Evolutionary conservation across 2,329 filamentous ascomycete species (phyloP).

Genomic region (Xylariaceae sp.): DNA sequence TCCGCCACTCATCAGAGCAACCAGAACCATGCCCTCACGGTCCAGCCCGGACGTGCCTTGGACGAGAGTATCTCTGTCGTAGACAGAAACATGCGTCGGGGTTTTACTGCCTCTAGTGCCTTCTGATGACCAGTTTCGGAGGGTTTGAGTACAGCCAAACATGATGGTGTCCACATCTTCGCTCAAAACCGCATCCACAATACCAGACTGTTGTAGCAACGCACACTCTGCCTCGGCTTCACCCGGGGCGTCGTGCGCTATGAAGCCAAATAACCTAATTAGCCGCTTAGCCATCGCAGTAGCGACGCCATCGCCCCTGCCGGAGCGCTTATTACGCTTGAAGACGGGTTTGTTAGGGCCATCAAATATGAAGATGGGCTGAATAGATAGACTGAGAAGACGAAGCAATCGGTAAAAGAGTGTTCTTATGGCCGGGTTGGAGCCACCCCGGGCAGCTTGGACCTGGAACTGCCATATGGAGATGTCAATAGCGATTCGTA

Average conservation of each 20-base stretch:
- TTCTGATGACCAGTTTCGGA: slow-evolving; percentile 82
- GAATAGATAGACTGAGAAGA: slow-evolving; percentile 71
- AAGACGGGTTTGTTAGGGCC: slow-evolving; percentile 79
- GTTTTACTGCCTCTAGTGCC: slow-evolving; percentile 56
- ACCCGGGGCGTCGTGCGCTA: slow-evolving; percentile 80
- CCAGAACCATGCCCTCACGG: slow-evolving; percentile 84
- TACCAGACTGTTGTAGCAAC: slow-evolving; percentile 70
- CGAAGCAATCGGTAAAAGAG: slow-evolving; percentile 88
- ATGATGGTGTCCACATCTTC: slow-evolving; percentile 97
- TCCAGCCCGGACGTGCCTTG: slow-evolving; percentile 60
- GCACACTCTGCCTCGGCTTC: slow-evolving; percentile 97
- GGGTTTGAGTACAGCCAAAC: slow-evolving; percentile 80
- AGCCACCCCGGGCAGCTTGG: slow-evolving; percentile 75
- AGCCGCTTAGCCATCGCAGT: slow-evolving; percentile 77
- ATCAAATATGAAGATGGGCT: slow-evolving; percentile 88
- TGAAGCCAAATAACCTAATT: slow-evolving; percentile 80
- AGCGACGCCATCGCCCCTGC: slow-evolving; percentile 61
- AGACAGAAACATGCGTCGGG: slow-evolving; percentile 83
- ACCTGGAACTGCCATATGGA: slow-evolving; percentile 97
- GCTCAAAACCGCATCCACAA: slow-evolving; percentile 90
- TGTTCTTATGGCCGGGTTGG: slow-evolving; percentile 84
- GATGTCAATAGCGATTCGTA: slow-evolving; percentile 88
- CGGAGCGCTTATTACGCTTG: slow-evolving; percentile 79
- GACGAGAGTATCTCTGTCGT: slow-evolving; percentile 58
- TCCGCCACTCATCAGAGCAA: slow-evolving; percentile 91